Base-by-base conservation (phyloP, 305 asterid species). In the Coffea humblotiana region DNA sequence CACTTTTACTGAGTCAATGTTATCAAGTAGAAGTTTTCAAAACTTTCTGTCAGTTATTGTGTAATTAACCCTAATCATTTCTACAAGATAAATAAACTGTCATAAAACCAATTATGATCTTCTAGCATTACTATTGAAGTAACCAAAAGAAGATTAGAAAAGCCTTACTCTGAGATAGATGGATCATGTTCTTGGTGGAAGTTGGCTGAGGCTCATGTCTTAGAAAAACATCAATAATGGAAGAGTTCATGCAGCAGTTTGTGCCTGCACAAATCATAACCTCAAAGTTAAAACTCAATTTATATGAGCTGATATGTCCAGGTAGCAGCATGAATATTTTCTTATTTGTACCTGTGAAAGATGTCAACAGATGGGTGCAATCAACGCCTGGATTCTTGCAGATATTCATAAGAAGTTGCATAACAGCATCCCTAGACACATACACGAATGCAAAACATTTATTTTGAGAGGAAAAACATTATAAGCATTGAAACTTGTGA, bases 161-260 rank as follows among this genome's bases (percentile, higher is more conserved):
- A 16, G 3, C 77, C 90, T 87, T 88, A 93, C 97, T 90, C 78
- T 93, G 98, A 82, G 94, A 89, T 84, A 92, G 54, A 80, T 93
- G 98, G 66, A 90, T 86, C 7, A 92, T 87, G 85, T 93, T 93
- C 89, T 91, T 93, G 23, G 94, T 88, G n/a, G 97, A 82, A 21
- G 98, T 92, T 8, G 97, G 86, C 70, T 93, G 98, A 6, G 96
- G 96, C 81, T 91, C 98, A 29, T 87, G 80, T 79, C 84, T 86
- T 78, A 92, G 81, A 72, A 90, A 92, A 67, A 82, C 68, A 11
- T 92, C 92, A 0, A 91, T 84, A 0, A 88, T 91, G 6, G 98
- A 89, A 69, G 85, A 37, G 81, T 92, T 92, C 54, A 93, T 86
- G 81, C 98, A 93, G 37, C 98, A 93, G 49, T 93, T 93, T 72